Percentiles rank a stretch among this genome's conserved stretches.
Evolutionary conservation across 1,284 basidiomycete genomes (phyloP).

Genomic region (Papiliotrema nemorosa): DNA sequence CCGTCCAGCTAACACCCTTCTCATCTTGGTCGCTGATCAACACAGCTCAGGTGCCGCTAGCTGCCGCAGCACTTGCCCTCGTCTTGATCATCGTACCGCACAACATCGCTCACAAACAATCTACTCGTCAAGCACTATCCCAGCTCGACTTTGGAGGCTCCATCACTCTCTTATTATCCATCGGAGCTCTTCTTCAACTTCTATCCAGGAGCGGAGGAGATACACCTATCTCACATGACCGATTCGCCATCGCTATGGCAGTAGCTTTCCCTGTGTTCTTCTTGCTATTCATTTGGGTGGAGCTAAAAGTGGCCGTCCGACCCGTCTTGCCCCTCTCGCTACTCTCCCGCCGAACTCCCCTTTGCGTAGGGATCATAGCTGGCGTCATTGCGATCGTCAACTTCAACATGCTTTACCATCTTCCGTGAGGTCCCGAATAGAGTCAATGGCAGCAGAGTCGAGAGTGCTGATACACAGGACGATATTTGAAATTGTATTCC

Average conservation of each 20-base stretch:
- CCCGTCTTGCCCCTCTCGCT: slow-evolving; percentile 30
- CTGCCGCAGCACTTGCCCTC: slow-evolving; percentile 8
- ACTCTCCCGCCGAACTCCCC: slow-evolving; percentile 15
- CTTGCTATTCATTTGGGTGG: slow-evolving; percentile 23
- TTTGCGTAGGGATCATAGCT: slow-evolving; percentile 29
- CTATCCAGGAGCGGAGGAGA: slow-evolving; percentile 10
- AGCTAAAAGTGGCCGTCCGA: slow-evolving; percentile 18
- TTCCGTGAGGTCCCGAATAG: slow-evolving; percentile 13
- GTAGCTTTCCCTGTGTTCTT: slow-evolving; percentile 13
- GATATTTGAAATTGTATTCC: slow-evolving; percentile 29
- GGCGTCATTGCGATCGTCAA: slow-evolving; percentile 28
- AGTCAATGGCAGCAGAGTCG: neutral
- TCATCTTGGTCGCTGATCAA: neutral
- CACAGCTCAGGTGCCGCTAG: slow-evolving; percentile 21
- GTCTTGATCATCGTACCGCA: slow-evolving; percentile 7
- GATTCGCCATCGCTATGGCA: slow-evolving; percentile 8
- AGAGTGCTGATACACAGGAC: slow-evolving; percentile 8
- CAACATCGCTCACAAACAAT: neutral
- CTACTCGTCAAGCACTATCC: slow-evolving; percentile 5
- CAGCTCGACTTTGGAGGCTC: slow-evolving; percentile 29
- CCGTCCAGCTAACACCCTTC: neutral
- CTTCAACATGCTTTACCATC: slow-evolving; percentile 35
- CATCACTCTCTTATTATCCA: slow-evolving; percentile 18
- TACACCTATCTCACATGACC: slow-evolving; percentile 9
- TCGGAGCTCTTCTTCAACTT: slow-evolving; percentile 22